A percentile compares a stretch with the other conserved stretches of the same genome.
phyloP scores from a whole-genome alignment of 139 green algal species.

The Cymbomonas tetramitiformis region DNA sequence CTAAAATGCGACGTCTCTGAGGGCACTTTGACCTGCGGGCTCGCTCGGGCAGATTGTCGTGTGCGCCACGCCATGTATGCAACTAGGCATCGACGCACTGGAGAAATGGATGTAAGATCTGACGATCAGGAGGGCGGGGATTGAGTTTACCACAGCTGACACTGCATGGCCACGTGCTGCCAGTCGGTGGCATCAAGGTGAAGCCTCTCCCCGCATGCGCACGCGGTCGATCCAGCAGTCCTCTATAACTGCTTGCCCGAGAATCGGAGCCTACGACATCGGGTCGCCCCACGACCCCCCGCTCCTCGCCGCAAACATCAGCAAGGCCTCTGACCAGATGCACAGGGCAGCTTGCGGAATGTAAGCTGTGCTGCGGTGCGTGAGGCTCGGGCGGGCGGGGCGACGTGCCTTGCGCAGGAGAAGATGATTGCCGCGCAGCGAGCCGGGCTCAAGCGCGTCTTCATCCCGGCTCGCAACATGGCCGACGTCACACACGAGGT shows the following conservation, averaged over 20 bases:
- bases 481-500: conserved; percentile 26
- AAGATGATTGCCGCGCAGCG: conserved; percentile 30
- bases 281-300: no score
- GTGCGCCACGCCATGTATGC: no score
- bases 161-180: conserved; percentile 44
- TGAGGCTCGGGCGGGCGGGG: neutral
- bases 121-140: neutral
- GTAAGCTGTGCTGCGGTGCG: neutral
- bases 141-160: no score
- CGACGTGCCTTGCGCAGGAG: conserved; percentile 9
- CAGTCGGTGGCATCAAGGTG: conserved; percentile 42
- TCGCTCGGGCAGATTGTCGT: no score
- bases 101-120: neutral
- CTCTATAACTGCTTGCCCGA: no score
- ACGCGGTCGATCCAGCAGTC: neutral
- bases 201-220: conserved; percentile 15
- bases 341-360: neutral
- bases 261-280: no score
- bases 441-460: conserved; percentile 30
- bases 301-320: no score
- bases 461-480: conserved; percentile 23
- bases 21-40: no score
- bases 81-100: no score
- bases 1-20: no score
- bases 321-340: no score